Evolutionary conservation across 345 rosid species (phyloP).

Genomic region (Salix suchowensis): DNA sequence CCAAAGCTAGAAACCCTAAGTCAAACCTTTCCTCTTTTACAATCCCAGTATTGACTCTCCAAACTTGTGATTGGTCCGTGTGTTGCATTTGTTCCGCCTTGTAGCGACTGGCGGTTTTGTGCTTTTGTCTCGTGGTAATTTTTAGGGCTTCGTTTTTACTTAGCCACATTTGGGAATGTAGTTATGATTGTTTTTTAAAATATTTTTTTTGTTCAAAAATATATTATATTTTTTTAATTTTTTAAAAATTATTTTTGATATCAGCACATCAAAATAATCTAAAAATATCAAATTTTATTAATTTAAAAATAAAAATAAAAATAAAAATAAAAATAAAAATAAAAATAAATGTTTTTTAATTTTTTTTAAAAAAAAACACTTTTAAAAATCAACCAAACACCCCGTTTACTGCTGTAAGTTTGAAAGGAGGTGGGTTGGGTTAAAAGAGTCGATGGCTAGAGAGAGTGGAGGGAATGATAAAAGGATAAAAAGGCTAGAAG

Average conservation of each 20-base stretch:
- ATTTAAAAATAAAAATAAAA: no score
- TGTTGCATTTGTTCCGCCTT: background rate
- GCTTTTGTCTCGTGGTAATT: background rate
- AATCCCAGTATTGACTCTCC: background rate
- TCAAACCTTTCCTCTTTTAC: conserved; percentile 25
- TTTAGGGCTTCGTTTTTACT: background rate
- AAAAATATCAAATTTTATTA: no score
- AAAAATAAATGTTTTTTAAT: no score
- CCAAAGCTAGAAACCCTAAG: conserved; percentile 13
- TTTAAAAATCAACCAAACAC: no score
- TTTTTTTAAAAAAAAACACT: no score
- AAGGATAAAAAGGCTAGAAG: background rate
- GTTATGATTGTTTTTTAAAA: no score
- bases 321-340: no score
- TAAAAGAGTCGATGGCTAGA: background rate
- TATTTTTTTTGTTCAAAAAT: no score
- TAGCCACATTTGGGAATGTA: no score
- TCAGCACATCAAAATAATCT: no score
- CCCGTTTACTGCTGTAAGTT: background rate
- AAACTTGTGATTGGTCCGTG: background rate
- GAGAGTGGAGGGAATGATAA: background rate
- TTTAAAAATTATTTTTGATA: no score
- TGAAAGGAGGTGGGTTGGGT: background rate
- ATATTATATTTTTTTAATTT: no score
- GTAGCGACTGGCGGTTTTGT: background rate